A percentile compares a stretch with the other conserved stretches of the same genome.
phyloP scores from a whole-genome alignment of 768 basidiomycete species.

The Termitomyces sp. region DNA sequence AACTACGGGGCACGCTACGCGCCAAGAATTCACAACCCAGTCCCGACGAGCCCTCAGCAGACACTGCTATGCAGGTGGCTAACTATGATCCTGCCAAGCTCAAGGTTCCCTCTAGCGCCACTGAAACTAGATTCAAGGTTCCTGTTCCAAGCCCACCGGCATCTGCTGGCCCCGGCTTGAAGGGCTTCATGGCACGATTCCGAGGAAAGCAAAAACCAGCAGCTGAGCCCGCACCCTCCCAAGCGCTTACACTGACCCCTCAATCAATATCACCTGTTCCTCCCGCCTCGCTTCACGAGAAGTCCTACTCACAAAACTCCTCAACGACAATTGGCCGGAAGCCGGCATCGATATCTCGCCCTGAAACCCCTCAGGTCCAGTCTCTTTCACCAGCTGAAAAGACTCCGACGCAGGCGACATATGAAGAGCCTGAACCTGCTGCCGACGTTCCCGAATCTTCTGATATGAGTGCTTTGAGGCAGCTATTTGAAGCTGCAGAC shows the following conservation, averaged over 20 bases:
- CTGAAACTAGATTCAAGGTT: constrained; percentile 56
- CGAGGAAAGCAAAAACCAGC: constrained; percentile 48
- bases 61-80: constrained; percentile 36
- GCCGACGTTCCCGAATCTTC: constrained; percentile 30
- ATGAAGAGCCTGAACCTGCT: constrained; percentile 9
- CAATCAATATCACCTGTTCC: constrained; percentile 29
- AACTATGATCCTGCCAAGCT: constrained; percentile 42
- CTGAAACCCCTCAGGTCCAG: constrained; percentile 7
- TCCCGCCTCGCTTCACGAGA: constrained; percentile 30
- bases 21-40: constrained; percentile 41
- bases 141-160: constrained; percentile 63
- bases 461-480: constrained; percentile 43
- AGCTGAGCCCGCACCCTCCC: constrained; percentile 29
- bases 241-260: constrained; percentile 28
- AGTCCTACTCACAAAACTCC: constrained; percentile 26
- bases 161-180: constrained; percentile 70
- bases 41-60: constrained; percentile 49
- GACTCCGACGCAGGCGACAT: constrained; percentile 14
- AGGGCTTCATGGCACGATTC: constrained; percentile 81
- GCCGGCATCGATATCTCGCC: constrained; percentile 28
- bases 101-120: constrained; percentile 41
- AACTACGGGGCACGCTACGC: constrained; percentile 66
- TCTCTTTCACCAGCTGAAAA: background rate
- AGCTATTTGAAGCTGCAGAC: constrained; percentile 73
- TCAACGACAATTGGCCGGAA: constrained; percentile 21